Evolutionary conservation across 2,329 filamentous ascomycete species (phyloP), one percentile per base, ranked within the genome.

Genomic region (Diplodia mutila): DNA sequence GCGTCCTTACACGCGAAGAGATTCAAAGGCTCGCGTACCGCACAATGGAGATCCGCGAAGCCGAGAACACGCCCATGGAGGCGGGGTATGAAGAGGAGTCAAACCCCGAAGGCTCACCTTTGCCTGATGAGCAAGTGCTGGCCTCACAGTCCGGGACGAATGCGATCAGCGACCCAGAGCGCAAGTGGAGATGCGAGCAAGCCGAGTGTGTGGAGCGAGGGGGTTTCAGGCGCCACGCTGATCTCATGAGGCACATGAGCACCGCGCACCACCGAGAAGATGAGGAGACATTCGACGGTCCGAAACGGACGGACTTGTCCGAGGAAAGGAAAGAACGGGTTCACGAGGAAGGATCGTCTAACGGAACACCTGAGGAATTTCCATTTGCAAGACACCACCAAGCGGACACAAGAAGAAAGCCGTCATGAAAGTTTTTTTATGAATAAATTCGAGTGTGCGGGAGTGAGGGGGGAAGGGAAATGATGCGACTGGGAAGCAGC

Each of bases 281-380:
- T 21, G 42, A 32, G 61, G 49, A 34, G 21, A 65, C 42, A 37
- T 65, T 53, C 37, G 32, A 52, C 3, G 57, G 64, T 16, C 25
- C 39, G 11, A 25, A 42, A 11, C 34, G 53, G n/a, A n/a, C n/a
- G n/a, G 25, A 27, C 16, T 7, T 66, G 64, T 46, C 48, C 39
- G 21, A 37, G 64, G 14, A 55, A 57, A 25, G 52, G 37, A 8
- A 52, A 53, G 27, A 55, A 57, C 68, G 86, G 85, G 0, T 89
- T 88, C 71, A 83, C 84, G 4, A 80, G 86, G 6, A 79, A 82
- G 64, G 87, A 89, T 71, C 86, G 89, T 72, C 77, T 87, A 48
- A 80, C 80, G 48, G 87, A 88, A 72, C 87, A 89, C 73, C 74
- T 85, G 64, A 78, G 86, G 64, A 84, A 84, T 53, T 86, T 83